These are phyloP conservation scores for Pythium biforme DNA, from an alignment of 352 stramenopile species.

Conservation along the genomic window DNA sequence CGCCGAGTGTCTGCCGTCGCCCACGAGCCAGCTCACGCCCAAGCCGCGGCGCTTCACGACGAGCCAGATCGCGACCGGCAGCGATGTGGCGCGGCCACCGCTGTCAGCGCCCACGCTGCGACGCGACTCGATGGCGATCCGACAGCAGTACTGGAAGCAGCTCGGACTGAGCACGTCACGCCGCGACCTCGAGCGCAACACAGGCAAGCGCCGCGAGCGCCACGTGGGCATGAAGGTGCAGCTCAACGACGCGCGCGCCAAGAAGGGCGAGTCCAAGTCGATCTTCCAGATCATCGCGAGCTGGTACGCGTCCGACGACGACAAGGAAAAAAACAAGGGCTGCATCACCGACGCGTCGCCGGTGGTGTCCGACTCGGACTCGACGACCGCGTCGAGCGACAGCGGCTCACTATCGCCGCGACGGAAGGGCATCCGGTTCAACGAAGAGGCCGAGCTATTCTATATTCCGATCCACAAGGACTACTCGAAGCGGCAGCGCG, in stretches of 20 bases:
- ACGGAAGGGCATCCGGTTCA: constrained; percentile 58
- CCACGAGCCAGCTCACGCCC: constrained; percentile 35
- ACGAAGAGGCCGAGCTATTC: constrained; percentile 81
- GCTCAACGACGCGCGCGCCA: constrained; percentile 59
- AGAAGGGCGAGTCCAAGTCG: constrained; percentile 47
- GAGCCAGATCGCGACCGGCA: constrained; percentile 14
- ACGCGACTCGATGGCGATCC: constrained; percentile 81
- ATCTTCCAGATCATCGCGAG: constrained; percentile 83
- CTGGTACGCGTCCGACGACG: constrained; percentile 59
- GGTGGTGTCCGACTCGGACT: constrained; percentile 26
- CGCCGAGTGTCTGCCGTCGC: constrained; percentile 56
- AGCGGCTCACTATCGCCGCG: constrained; percentile 11
- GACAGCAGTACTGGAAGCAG: constrained; percentile 86
- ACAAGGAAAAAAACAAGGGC: constrained; percentile 28
- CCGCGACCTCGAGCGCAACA: constrained; percentile 81
- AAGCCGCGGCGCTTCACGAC: constrained; percentile 16
- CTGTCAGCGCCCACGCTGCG: constrained; percentile 41
- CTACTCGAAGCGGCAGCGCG: constrained; percentile 84
- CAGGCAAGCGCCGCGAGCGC: constrained; percentile 55
- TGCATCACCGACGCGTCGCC: too few species aligned
- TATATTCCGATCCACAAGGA: constrained; percentile 84
- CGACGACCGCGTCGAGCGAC: constrained; percentile 7
- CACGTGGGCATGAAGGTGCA: constrained; percentile 72
- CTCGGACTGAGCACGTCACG: constrained; percentile 77
- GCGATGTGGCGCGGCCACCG: constrained; percentile 19